A percentile compares a stretch with the other conserved stretches of the same genome.
These are phyloP conservation scores for Vitis hybrid DNA, from an alignment of 177 flowering plant genomes.

Conservation along the genomic window DNA sequence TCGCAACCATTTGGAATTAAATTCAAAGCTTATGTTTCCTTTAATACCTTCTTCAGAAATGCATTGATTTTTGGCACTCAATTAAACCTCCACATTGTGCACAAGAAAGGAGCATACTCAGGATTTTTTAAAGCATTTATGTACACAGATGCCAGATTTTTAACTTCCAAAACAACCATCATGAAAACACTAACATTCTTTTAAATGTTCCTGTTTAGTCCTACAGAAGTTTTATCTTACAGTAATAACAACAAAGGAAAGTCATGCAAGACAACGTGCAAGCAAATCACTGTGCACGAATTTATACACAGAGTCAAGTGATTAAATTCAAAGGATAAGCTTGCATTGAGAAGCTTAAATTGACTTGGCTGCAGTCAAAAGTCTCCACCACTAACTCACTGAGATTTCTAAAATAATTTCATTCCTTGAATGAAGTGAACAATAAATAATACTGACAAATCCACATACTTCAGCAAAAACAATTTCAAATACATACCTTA, in stretches of 20 bases:
- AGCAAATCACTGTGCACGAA: neutral
- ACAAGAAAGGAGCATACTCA: neutral
- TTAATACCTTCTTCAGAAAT: neutral
- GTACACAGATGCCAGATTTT: neutral
- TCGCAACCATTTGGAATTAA: neutral
- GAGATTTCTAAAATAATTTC: neutral
- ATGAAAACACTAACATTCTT: neutral
- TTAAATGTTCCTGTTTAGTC: neutral
- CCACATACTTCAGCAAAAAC: neutral
- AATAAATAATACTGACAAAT: neutral
- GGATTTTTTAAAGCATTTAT: neutral
- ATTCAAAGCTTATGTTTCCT: neutral
- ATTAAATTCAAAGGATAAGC: neutral
- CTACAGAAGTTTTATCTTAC: neutral
- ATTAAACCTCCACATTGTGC: neutral
- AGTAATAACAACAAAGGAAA: neutral
- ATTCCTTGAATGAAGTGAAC: neutral
- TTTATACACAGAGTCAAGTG: neutral
- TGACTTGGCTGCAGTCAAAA: neutral
- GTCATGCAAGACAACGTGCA: neutral
- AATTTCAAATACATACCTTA: constrained; percentile 52
- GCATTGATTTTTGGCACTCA: too few relatives aligned
- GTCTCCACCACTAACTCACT: neutral
- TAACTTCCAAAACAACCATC: neutral
- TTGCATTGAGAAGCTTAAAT: neutral